Conservation (phyloP, 257 asterid species). For the Paulownia fortunei region DNA sequence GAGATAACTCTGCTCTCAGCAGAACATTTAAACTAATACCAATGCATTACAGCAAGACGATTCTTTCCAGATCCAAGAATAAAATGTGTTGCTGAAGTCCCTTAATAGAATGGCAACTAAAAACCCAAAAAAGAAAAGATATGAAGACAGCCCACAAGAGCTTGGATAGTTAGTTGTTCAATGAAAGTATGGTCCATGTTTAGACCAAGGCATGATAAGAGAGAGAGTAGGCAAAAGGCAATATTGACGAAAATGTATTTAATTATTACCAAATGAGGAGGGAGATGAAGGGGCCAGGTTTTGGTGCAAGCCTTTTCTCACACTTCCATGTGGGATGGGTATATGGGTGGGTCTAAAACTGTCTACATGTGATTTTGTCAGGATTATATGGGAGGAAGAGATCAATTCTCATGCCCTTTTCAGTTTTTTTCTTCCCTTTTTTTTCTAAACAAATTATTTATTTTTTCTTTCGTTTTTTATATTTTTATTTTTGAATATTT, state of each 20-base stretch:
- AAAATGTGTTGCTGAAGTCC: slow-evolving; percentile 23
- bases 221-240: slow-evolving; percentile 10
- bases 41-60: slow-evolving; percentile 1
- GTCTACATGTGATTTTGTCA: slow-evolving; percentile 72
- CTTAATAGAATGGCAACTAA: slow-evolving; percentile 8
- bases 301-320: slow-evolving; percentile 31
- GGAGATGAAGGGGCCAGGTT: slow-evolving; percentile 15
- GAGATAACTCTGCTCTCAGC: background rate
- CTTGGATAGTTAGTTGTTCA: slow-evolving; percentile 36
- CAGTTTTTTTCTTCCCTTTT: background rate
- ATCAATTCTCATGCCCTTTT: background rate
- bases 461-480: background rate
- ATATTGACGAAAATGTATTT: background rate
- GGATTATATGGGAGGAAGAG: slow-evolving; percentile 25
- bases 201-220: slow-evolving; percentile 23
- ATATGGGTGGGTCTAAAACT: slow-evolving; percentile 46
- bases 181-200: slow-evolving; percentile 43
- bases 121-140: background rate
- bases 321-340: slow-evolving; percentile 53
- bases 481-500: background rate
- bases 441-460: background rate
- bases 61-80: slow-evolving; percentile 49
- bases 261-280: slow-evolving; percentile 28
- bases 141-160: slow-evolving; percentile 36
- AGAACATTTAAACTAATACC: slow-evolving; percentile 11